phyloP scores from a whole-genome alignment of 179 eudicot genomes.

The Gypsophila paniculata region DNA sequence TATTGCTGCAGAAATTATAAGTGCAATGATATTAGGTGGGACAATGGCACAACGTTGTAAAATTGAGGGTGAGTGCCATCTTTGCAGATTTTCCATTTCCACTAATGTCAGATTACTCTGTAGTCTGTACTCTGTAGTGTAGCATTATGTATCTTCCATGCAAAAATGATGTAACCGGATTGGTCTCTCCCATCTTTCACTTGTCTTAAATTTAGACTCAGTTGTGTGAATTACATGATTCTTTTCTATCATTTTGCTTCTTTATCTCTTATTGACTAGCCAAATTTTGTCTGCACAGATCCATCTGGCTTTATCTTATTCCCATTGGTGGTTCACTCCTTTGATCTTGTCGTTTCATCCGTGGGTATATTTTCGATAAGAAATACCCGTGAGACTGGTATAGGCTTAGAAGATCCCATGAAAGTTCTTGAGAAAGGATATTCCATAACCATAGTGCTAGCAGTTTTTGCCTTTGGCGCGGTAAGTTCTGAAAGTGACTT shows the following conservation, averaged over 20 bases:
- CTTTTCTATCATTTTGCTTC: not conserved
- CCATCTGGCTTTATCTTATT: conserved; percentile 98
- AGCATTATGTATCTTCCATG: no score
- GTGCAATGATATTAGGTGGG: conserved; percentile 99
- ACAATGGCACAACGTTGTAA: conserved; percentile 96
- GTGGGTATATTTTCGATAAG: conserved; percentile 91
- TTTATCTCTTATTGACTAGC: conserved; percentile 15
- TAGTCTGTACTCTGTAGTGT: not conserved
- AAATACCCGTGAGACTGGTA: conserved; percentile 64
- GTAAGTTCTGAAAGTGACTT: conserved; percentile 37
- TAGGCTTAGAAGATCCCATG: conserved; percentile 83
- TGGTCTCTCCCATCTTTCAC: not conserved
- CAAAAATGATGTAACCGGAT: not conserved
- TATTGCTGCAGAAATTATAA: conserved; percentile 97
- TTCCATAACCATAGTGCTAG: conserved; percentile 73
- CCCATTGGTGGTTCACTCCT: conserved; percentile 95
- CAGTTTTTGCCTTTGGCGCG: conserved; percentile 84
- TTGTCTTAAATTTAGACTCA: conserved; percentile 8
- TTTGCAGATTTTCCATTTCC: not conserved
- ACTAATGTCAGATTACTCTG: not conserved
- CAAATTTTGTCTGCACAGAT: conserved; percentile 52
- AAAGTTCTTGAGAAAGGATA: conserved; percentile 89
- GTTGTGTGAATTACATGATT: conserved; percentile 4
- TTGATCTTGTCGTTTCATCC: conserved; percentile 89
- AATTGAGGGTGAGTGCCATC: conserved; percentile 62